Base-by-base conservation (phyloP, 2,329 filamentous ascomycete genomes). In the Volutella citrinella region DNA sequence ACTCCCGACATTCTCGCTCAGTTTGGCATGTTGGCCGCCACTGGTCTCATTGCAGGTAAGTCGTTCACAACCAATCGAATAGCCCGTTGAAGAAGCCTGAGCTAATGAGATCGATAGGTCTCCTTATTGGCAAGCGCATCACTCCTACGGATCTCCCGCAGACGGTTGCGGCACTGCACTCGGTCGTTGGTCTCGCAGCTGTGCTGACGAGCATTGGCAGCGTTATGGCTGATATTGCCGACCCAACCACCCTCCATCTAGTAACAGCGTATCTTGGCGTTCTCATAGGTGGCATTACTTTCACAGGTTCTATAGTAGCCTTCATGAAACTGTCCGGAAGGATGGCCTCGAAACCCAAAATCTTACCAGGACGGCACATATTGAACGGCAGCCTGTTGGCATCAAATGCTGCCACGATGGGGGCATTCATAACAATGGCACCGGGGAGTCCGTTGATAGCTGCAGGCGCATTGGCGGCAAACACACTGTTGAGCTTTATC, bases 191-290 rank as follows among this genome's bases (percentile, higher is more conserved):
- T 59, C 72, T 95, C 2, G 88, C 88, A 10, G 89, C 89, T 9
- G 88, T 95, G 1, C 61, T 95, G 49, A 95, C 89, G 3, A 93
- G 86, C 51, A 87, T 93, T 43, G 89, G 87, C 30, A 91, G 86
- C 45, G 87, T 95, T 13, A 80, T 95, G 72, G 78, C 79, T 12
- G 75, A 85, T 48, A 70, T 89, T 7, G 68, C 74, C 10, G 73
- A 87, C 48, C 72, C 87, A 11, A 80, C 87, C 1, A 89, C 81
- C 5, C 66, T 94, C 9, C 89, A 95, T 54, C 76, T 95, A 53
- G 85, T 94, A 3, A 89, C 86, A 4, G 88, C 84, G 0, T 95
- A 95, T 52, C 66, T 94, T 1, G 89, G 88, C 31, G 88, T 95
- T 7, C 66, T 95, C 1, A 94, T 95, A 33, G 87, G 76, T 46